These are phyloP conservation scores for Micromonas pusilla DNA, from an alignment of 139 green algal genomes.

Conservation along the genomic window DNA sequence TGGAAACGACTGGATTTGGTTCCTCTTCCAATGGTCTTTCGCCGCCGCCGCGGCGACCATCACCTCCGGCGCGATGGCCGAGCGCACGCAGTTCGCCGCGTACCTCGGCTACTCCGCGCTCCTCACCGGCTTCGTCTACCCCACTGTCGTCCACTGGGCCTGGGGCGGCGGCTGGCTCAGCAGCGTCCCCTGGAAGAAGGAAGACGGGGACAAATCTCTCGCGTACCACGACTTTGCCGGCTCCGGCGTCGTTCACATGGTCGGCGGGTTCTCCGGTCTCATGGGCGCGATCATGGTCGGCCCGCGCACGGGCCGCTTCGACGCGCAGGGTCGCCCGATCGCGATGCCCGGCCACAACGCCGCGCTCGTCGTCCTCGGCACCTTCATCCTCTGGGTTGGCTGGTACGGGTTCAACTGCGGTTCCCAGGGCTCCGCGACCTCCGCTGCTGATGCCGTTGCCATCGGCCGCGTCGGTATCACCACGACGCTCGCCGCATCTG, in stretches of 20 bases:
- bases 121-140: constrained; percentile 50
- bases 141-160: constrained; percentile 48
- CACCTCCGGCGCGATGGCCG: constrained; percentile 47
- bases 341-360: constrained; percentile 70
- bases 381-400: constrained; percentile 72
- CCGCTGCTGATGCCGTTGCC: constrained; percentile 12
- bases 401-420: constrained; percentile 80
- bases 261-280: constrained; percentile 42
- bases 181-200: constrained; percentile 6
- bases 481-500: constrained; percentile 58
- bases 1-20: constrained; percentile 14
- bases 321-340: constrained; percentile 55
- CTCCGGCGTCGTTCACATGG: constrained; percentile 58
- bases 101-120: constrained; percentile 48
- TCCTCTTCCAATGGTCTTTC: constrained; percentile 44
- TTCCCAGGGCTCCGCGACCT: constrained; percentile 39
- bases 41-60: constrained; percentile 41
- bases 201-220: background rate
- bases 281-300: constrained; percentile 69
- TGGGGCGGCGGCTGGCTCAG: constrained; percentile 32
- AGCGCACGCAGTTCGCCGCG: constrained; percentile 43
- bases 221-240: constrained; percentile 45
- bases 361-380: constrained; percentile 51
- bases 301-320: constrained; percentile 85
- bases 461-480: constrained; percentile 50